Conservation (phyloP, 768 basidiomycete species). For the Lyophyllum decastes region DNA sequence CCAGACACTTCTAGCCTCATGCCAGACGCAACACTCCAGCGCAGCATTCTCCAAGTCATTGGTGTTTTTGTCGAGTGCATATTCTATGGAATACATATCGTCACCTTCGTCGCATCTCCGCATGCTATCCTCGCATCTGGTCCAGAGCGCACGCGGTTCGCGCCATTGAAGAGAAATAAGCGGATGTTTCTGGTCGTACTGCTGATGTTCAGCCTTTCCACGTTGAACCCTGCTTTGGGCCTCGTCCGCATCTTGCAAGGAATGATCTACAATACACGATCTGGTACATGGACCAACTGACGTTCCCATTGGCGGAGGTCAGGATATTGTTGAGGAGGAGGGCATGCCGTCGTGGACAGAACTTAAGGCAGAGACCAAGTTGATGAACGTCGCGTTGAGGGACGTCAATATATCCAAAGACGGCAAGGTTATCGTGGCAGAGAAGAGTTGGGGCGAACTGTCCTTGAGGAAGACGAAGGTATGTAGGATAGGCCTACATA, state of each 20-base stretch:
- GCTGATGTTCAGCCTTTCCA: slow-evolving; percentile 39
- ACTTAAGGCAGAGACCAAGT: slow-evolving; percentile 38
- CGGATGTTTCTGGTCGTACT: slow-evolving; percentile 38
- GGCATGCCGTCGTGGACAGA: slow-evolving; percentile 40
- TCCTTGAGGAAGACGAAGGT: slow-evolving; percentile 57
- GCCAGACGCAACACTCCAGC: slow-evolving; percentile 26
- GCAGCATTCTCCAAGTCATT: slow-evolving; percentile 40
- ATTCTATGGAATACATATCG: slow-evolving; percentile 39
- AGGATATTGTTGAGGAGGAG: slow-evolving; percentile 49
- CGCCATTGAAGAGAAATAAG: slow-evolving; percentile 24
- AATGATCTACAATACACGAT: slow-evolving; percentile 28
- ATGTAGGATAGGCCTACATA: slow-evolving; percentile 16
- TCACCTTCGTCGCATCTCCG: slow-evolving; percentile 36
- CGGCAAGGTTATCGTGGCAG: slow-evolving; percentile 82
- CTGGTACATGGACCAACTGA: no score
- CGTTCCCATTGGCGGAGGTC: slow-evolving; percentile 58
- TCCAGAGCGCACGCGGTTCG: slow-evolving; percentile 27
- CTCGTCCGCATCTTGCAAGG: slow-evolving; percentile 43
- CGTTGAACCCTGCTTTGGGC: slow-evolving; percentile 42
- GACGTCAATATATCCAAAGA: slow-evolving; percentile 82
- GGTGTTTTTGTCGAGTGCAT: slow-evolving; percentile 42
- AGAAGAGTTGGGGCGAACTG: slow-evolving; percentile 78
- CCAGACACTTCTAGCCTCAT: slow-evolving; percentile 16
- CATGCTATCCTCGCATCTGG: slow-evolving; percentile 29
- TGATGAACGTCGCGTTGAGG: slow-evolving; percentile 74